A percentile compares a stretch with the other conserved stretches of the same genome.
These are phyloP conservation scores for Moesziomyces sp. DNA, from an alignment of 1,284 basidiomycete species.

Conservation along the genomic window DNA sequence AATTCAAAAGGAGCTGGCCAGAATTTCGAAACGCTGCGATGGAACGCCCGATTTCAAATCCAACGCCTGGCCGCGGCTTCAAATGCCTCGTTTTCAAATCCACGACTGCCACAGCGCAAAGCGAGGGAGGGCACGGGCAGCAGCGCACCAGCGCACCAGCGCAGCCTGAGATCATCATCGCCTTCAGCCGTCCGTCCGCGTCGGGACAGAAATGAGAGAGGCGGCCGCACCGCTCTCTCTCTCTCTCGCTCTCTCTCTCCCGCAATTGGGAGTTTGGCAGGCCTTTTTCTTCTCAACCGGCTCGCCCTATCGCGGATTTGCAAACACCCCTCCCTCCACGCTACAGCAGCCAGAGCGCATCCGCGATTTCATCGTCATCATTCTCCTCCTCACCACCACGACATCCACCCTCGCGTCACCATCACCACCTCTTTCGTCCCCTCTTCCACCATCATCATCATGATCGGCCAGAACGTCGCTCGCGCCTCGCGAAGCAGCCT, in stretches of 20 bases:
- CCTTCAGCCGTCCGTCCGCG: too few species aligned
- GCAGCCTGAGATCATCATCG: too few species aligned
- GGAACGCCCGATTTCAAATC: too few species aligned
- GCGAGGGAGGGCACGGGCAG: too few species aligned
- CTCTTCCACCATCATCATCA: conserved; percentile 9
- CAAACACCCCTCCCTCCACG: not conserved
- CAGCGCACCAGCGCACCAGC: too few species aligned
- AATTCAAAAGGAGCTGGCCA: not conserved
- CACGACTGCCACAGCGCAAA: too few species aligned
- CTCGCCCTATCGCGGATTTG: conserved; percentile 1
- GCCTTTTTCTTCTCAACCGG: not conserved
- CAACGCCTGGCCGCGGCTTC: too few species aligned
- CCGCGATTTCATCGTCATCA: conserved; percentile 16
- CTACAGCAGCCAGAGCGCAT: not conserved
- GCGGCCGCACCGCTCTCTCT: not conserved
- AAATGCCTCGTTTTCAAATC: too few species aligned
- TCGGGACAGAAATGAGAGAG: not conserved
- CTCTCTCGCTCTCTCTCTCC: not conserved
- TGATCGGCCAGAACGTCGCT: conserved; percentile 47
- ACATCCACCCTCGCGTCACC: conserved; percentile 15
- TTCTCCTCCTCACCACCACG: conserved; percentile 16
- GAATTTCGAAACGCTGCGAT: not conserved
- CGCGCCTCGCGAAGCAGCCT: conserved; percentile 47
- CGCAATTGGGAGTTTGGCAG: not conserved
- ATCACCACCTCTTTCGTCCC: not conserved